phyloP scores from a whole-genome alignment of 2,329 filamentous ascomycete species.

The Colletotrichum siamense region DNA sequence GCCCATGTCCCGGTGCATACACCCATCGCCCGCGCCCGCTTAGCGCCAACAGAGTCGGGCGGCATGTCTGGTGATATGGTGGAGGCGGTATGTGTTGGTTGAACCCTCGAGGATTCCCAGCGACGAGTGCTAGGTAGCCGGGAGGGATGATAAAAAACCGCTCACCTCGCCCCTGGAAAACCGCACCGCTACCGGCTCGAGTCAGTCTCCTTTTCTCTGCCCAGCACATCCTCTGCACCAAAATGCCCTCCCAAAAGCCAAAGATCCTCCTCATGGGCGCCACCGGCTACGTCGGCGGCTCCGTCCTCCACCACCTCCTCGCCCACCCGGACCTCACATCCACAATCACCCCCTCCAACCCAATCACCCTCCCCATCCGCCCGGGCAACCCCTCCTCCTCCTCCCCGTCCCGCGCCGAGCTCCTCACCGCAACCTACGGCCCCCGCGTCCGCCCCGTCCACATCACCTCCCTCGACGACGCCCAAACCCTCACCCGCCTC shows the following conservation, averaged over 20 bases:
- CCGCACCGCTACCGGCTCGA: not conserved
- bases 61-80: not conserved
- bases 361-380: not conserved
- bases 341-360: not conserved
- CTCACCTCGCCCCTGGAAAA: not conserved
- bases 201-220: not conserved
- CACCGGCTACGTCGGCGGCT: constrained; percentile 26
- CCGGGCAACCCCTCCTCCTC: not conserved
- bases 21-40: not conserved
- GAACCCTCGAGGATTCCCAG: not conserved
- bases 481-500: not conserved
- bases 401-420: not conserved
- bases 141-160: not conserved
- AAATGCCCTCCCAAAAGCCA: not conserved
- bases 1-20: not conserved
- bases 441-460: constrained; percentile 3
- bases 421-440: constrained; percentile 3
- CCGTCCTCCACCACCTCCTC: constrained; percentile 22
- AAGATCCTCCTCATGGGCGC: constrained; percentile 21
- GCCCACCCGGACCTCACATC: not conserved
- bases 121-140: not conserved
- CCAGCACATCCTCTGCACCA: not conserved
- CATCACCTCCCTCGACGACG: constrained; percentile 20
- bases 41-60: not conserved
- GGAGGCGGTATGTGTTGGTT: not conserved